These are phyloP conservation scores for Beauveria pseudobassiana DNA, from an alignment of 2,329 filamentous ascomycete species.

Conservation along the genomic window DNA sequence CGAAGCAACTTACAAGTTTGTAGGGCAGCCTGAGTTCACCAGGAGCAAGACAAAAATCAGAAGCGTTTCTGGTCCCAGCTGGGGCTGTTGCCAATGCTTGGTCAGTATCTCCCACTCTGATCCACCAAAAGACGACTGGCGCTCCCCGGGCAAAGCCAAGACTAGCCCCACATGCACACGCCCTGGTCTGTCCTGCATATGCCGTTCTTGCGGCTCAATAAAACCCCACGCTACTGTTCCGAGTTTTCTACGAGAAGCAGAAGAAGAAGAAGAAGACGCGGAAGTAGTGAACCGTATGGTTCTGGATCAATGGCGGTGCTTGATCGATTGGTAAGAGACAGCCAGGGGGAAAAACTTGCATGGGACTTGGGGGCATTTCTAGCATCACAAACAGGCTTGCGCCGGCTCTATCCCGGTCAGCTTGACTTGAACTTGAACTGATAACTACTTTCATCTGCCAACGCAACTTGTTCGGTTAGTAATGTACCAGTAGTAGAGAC, in stretches of 20 bases:
- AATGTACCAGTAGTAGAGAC: background rate
- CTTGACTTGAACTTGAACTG: no score
- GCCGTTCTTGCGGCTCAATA: background rate
- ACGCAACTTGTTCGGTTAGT: no score
- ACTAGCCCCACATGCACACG: background rate
- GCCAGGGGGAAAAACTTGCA: background rate
- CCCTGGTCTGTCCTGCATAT: background rate
- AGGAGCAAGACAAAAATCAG: no score
- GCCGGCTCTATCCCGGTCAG: background rate
- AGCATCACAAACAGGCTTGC: no score
- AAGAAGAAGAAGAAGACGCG: background rate
- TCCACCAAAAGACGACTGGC: background rate
- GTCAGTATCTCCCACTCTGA: no score
- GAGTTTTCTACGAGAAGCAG: slow-evolving; percentile 5
- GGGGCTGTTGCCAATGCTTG: background rate
- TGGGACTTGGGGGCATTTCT: background rate
- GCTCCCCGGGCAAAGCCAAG: slow-evolving; percentile 10
- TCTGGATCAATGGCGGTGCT: background rate
- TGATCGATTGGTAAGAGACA: background rate
- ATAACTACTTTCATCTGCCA: no score
- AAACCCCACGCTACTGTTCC: background rate
- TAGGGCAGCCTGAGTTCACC: background rate
- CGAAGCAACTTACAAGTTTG: background rate
- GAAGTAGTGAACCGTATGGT: background rate
- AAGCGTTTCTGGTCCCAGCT: no score